Evolutionary conservation across 2,329 filamentous ascomycete species (phyloP).

Genomic region (Zasmidium cellare): DNA sequence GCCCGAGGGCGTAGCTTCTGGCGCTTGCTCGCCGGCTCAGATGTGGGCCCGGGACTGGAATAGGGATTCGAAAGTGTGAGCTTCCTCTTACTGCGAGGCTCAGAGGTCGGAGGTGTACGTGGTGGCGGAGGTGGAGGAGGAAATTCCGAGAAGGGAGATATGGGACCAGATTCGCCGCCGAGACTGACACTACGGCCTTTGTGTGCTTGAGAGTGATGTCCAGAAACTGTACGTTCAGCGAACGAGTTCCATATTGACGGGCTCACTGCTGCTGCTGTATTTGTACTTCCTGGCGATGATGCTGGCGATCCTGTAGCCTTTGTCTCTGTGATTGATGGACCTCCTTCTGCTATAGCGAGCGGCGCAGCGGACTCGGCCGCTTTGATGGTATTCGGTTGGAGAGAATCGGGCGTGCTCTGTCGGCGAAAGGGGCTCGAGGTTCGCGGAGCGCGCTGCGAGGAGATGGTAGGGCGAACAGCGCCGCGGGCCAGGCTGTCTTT

Average conservation of each 20-base stretch:
- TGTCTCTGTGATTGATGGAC: background rate
- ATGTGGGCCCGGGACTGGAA: slow-evolving; percentile 9
- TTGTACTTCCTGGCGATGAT: background rate
- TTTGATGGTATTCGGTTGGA: slow-evolving; percentile 3
- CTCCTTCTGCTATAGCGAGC: slow-evolving; percentile 1
- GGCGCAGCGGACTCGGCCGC: background rate
- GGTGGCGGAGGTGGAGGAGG: slow-evolving; percentile 2
- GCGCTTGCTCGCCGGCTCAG: slow-evolving; percentile 21
- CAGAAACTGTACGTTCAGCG: slow-evolving; percentile 9
- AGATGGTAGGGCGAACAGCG: background rate
- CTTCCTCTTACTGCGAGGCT: slow-evolving; percentile 19
- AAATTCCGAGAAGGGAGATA: slow-evolving; percentile 7
- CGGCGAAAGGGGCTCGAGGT: slow-evolving; percentile 23
- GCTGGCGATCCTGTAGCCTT: background rate
- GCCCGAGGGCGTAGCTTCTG: slow-evolving; percentile 19
- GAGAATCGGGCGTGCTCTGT: slow-evolving; percentile 10
- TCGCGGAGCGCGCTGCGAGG: slow-evolving; percentile 10
- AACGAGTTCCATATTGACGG: slow-evolving; percentile 25
- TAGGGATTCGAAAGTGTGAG: slow-evolving; percentile 5
- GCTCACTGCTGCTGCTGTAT: slow-evolving; percentile 4
- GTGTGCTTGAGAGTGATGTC: background rate
- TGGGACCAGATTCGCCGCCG: background rate
- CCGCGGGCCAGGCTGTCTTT: slow-evolving; percentile 14
- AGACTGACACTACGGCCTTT: slow-evolving; percentile 6
- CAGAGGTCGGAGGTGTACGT: slow-evolving; percentile 7